phyloP scores from a whole-genome alignment of 345 rosid genomes.

The Gossypium herbaceum region DNA sequence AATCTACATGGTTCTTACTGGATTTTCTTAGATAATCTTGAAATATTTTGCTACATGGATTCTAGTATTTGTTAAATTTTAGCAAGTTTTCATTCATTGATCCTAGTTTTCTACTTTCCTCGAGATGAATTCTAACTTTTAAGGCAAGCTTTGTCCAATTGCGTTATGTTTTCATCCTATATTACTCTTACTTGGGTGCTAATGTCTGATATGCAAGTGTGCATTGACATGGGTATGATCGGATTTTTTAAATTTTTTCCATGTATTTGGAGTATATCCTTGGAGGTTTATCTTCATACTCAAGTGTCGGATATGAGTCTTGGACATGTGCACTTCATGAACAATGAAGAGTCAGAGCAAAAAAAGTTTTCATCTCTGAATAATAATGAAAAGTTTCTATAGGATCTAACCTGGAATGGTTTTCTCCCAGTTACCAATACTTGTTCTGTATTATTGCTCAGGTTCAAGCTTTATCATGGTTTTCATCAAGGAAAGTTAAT shows the following conservation, averaged over 20 bases:
- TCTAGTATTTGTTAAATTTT: neutral
- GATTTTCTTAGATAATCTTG: neutral
- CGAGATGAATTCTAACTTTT: neutral
- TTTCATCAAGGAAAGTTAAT: constrained; percentile 63
- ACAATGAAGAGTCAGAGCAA: too few species aligned
- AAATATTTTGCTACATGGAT: constrained; percentile 5
- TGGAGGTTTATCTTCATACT: too few species aligned
- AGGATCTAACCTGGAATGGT: neutral
- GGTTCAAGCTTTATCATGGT: constrained; percentile 55
- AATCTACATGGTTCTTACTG: neutral
- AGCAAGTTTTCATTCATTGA: too few species aligned
- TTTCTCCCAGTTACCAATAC: constrained; percentile 14
- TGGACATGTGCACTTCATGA: too few species aligned
- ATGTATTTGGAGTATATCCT: too few species aligned
- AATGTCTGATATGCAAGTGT: too few species aligned
- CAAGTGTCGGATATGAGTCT: too few species aligned
- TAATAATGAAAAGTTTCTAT: neutral
- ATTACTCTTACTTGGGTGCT: too few species aligned
- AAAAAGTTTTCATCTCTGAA: neutral
- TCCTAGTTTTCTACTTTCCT: neutral
- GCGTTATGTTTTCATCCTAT: neutral
- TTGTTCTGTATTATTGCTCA: constrained; percentile 27
- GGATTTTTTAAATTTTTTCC: too few species aligned
- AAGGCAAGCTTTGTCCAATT: neutral
- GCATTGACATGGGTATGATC: too few species aligned